phyloP scores from a whole-genome alignment of 2,329 filamentous ascomycete genomes.

The Penicillium vulpinum region DNA sequence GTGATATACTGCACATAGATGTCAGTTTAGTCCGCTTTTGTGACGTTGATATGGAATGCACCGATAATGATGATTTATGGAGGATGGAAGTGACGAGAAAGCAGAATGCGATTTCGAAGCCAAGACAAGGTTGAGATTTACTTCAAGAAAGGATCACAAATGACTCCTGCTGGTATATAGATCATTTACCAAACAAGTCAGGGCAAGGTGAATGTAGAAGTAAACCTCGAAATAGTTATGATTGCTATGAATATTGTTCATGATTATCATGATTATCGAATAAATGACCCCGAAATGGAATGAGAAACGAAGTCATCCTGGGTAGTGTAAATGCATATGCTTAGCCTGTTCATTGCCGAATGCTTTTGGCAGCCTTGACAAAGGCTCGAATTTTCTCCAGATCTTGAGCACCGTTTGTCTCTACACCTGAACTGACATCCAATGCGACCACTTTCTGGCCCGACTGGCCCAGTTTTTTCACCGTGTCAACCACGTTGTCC shows the following conservation, averaged over 20 bases:
- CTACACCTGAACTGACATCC: constrained; percentile 93
- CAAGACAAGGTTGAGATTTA: not conserved
- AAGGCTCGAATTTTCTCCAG: constrained; percentile 79
- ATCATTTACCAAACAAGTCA: not conserved
- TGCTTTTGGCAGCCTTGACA: constrained; percentile 69
- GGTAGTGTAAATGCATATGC: not conserved
- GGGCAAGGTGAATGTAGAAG: not conserved
- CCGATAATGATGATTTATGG: too few species aligned
- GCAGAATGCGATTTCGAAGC: not conserved
- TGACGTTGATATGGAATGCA: not conserved
- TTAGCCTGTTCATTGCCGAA: constrained; percentile 23
- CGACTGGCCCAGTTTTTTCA: constrained; percentile 63
- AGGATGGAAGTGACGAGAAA: not conserved
- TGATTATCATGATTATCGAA: not conserved
- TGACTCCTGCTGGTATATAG: not conserved
- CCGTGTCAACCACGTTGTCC: constrained; percentile 69
- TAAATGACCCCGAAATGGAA: not conserved
- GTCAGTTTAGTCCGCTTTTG: not conserved
- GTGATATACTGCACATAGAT: not conserved
- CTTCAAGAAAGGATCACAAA: not conserved
- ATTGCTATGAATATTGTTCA: not conserved
- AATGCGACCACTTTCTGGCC: constrained; percentile 71
- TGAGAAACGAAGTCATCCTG: constrained; percentile 6
- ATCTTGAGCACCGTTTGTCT: constrained; percentile 78
- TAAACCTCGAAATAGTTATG: not conserved